These are phyloP conservation scores for Miamiensis avidus DNA, from an alignment of 169 alveolate genomes.

Conservation along the genomic window DNA sequence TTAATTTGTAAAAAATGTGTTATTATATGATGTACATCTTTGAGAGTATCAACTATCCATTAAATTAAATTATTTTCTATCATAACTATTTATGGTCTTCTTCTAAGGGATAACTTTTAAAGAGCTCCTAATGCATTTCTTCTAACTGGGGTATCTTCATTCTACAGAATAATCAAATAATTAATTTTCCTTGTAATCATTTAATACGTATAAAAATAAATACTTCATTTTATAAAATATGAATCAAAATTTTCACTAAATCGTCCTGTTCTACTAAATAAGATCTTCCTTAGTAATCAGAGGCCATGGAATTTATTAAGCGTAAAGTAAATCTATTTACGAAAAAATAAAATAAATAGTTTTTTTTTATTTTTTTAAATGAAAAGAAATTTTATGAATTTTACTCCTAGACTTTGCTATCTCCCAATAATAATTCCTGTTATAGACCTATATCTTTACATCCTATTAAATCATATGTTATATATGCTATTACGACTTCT, in stretches of 20 bases:
- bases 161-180: neutral
- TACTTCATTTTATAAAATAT: slow-evolving; percentile 59
- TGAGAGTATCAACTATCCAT: slow-evolving; percentile 78
- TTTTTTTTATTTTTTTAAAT: slow-evolving; percentile 7
- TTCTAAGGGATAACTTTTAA: slow-evolving; percentile 80
- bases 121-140: slow-evolving; percentile 84
- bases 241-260: slow-evolving; percentile 67
- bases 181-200: neutral
- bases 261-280: slow-evolving; percentile 72
- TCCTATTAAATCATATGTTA: slow-evolving; percentile 62
- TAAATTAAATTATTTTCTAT: slow-evolving; percentile 79
- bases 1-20: no score
- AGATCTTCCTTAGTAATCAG: slow-evolving; percentile 75
- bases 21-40: slow-evolving; percentile 28
- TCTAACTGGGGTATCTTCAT: slow-evolving; percentile 71
- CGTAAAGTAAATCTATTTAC: slow-evolving; percentile 66
- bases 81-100: slow-evolving; percentile 80
- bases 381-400: neutral
- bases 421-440: slow-evolving; percentile 29
- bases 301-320: slow-evolving; percentile 75
- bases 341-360: slow-evolving; percentile 4
- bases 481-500: slow-evolving; percentile 53
- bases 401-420: slow-evolving; percentile 25
- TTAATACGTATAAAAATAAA: neutral
- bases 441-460: slow-evolving; percentile 37